Percentiles rank a stretch among this genome's conserved stretches.
Evolutionary conservation across 805 yeast genomes (phyloP).

Genomic region (Metschnikowia borealis): DNA sequence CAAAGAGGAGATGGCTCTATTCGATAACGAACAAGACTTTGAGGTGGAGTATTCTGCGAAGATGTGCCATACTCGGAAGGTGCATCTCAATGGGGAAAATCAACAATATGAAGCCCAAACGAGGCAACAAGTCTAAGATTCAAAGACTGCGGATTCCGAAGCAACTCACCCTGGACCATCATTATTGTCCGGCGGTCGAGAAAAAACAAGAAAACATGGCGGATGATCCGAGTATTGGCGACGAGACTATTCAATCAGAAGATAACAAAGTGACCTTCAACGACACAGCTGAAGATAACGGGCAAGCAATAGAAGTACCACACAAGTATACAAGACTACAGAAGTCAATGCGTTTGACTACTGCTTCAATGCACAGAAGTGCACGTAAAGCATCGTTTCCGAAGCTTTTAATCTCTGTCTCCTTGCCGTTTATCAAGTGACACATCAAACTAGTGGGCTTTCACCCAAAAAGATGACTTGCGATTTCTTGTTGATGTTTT

Average conservation of each 20-base stretch:
- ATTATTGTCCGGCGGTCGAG: neutral
- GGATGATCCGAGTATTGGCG: slow-evolving; percentile 10
- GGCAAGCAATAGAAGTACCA: too few relatives aligned
- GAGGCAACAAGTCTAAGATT: slow-evolving; percentile 28
- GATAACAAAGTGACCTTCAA: slow-evolving; percentile 17
- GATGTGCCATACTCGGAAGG: slow-evolving; percentile 43
- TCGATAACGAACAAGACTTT: slow-evolving; percentile 46
- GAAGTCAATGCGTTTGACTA: too few relatives aligned
- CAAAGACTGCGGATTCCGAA: slow-evolving; percentile 18
- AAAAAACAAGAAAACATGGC: slow-evolving; percentile 6
- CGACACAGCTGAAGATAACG: slow-evolving; percentile 7
- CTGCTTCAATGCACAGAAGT: too few relatives aligned
- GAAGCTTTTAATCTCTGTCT: too few relatives aligned
- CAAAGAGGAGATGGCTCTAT: slow-evolving; percentile 23
- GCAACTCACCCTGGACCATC: slow-evolving; percentile 4
- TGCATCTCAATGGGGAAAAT: slow-evolving; percentile 40
- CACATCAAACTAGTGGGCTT: too few relatives aligned
- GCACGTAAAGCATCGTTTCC: too few relatives aligned
- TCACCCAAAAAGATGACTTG: too few relatives aligned
- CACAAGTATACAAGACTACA: too few relatives aligned
- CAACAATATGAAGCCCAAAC: slow-evolving; percentile 29
- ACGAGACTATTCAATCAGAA: slow-evolving; percentile 7
- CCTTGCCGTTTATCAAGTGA: too few relatives aligned
- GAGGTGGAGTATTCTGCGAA: slow-evolving; percentile 46
- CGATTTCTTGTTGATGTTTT: too few relatives aligned